Percentiles rank a stretch among this genome's conserved stretches.
Conservation (phyloP, 352 stramenopile species). For the Pythium guiyangense region DNA sequence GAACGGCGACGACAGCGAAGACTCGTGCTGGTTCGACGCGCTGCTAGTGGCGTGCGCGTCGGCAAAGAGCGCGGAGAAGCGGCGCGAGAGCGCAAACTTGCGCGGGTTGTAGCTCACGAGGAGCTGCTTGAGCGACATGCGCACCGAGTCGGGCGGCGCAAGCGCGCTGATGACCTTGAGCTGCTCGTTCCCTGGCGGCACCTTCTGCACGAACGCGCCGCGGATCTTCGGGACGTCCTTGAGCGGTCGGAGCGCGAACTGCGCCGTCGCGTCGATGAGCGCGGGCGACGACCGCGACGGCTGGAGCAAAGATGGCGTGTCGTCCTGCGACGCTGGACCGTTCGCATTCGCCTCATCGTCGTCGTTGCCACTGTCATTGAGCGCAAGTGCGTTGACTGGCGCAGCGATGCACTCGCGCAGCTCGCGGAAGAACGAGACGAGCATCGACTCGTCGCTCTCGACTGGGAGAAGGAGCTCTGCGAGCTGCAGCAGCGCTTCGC, state of each 20-base stretch:
- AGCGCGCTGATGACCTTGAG: slow-evolving; percentile 42
- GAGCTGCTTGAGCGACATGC: slow-evolving; percentile 75
- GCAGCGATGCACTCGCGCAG: slow-evolving; percentile 44
- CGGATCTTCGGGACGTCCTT: slow-evolving; percentile 48
- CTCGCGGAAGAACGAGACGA: slow-evolving; percentile 46
- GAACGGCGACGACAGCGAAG: not conserved
- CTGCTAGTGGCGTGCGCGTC: not conserved
- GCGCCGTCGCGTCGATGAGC: slow-evolving; percentile 7
- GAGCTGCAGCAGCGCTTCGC: slow-evolving; percentile 53
- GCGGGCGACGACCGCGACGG: slow-evolving; percentile 5
- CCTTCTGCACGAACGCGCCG: slow-evolving; percentile 48
- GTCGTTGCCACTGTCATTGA: no score
- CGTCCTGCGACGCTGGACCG: not conserved
- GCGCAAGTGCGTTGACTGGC: not conserved
- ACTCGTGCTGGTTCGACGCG: not conserved
- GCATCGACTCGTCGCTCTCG: slow-evolving; percentile 40
- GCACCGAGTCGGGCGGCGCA: slow-evolving; percentile 34
- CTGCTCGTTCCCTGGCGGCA: slow-evolving; percentile 38
- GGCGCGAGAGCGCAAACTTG: slow-evolving; percentile 63
- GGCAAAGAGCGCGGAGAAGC: slow-evolving; percentile 41
- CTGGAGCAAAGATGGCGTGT: not conserved
- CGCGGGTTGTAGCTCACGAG: slow-evolving; percentile 66
- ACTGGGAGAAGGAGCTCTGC: slow-evolving; percentile 59
- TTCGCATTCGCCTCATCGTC: not conserved
- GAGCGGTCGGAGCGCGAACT: slow-evolving; percentile 26